These are phyloP conservation scores for Aethionema arabicum DNA, from an alignment of 345 rosid genomes.

Conservation along the genomic window DNA sequence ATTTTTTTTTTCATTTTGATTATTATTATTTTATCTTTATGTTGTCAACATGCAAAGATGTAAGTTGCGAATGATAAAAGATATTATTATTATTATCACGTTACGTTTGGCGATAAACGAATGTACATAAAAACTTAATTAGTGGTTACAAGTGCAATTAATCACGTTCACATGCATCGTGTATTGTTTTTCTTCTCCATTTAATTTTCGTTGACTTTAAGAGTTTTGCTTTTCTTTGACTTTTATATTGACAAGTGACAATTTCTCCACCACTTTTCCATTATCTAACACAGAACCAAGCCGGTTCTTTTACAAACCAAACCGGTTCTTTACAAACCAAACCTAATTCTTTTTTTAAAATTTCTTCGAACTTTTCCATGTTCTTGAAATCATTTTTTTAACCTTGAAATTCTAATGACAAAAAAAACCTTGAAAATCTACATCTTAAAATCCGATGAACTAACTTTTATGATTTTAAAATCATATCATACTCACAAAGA, in stretches of 20 bases:
- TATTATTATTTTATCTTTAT: too few relatives aligned
- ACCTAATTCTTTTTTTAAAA: too few relatives aligned
- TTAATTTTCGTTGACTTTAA: slow-evolving; percentile 20
- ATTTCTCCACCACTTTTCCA: slow-evolving; percentile 20
- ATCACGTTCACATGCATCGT: not conserved
- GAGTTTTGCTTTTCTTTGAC: not conserved
- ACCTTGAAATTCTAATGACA: too few relatives aligned
- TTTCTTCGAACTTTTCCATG: too few relatives aligned
- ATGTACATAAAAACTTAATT: not conserved
- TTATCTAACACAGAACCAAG: not conserved
- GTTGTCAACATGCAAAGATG: slow-evolving; percentile 1
- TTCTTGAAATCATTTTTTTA: too few relatives aligned
- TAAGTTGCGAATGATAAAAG: slow-evolving; percentile 5
- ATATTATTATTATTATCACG: slow-evolving; percentile 13
- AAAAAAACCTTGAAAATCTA: too few relatives aligned
- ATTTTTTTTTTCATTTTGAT: too few relatives aligned
- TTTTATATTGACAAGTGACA: not conserved
- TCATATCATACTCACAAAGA: too few relatives aligned
- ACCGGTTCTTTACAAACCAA: not conserved
- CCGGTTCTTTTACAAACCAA: not conserved
- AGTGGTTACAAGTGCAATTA: not conserved
- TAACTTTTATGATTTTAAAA: too few relatives aligned
- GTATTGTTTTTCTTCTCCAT: slow-evolving; percentile 2
- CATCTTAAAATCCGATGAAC: too few relatives aligned
- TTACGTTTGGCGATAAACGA: not conserved